These are phyloP conservation scores for Gymnopilus dilepis DNA, from an alignment of 768 basidiomycete genomes.

Conservation along the genomic window DNA sequence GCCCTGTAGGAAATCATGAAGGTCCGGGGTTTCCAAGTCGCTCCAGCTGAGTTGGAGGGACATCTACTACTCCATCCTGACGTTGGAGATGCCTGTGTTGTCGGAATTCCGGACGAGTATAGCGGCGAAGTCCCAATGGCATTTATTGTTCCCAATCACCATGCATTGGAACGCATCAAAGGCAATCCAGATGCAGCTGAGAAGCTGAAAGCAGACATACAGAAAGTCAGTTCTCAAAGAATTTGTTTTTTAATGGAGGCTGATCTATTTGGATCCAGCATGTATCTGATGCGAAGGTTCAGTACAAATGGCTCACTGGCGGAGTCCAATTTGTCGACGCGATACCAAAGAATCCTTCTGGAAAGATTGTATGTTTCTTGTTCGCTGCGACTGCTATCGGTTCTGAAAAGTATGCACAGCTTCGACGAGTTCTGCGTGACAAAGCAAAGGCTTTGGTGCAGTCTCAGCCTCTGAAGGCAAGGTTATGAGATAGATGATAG, in stretches of 20 bases:
- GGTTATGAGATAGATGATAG: slow-evolving; percentile 11
- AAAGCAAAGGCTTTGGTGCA: slow-evolving; percentile 40
- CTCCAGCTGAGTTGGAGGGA: slow-evolving; percentile 70
- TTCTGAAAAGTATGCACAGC: slow-evolving; percentile 27
- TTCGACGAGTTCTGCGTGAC: slow-evolving; percentile 59
- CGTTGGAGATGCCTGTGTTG: slow-evolving; percentile 67
- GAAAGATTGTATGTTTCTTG: slow-evolving; percentile 57
- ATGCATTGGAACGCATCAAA: slow-evolving; percentile 41
- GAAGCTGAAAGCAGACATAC: slow-evolving; percentile 49
- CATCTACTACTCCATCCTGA: slow-evolving; percentile 65
- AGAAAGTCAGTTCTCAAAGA: slow-evolving; percentile 58
- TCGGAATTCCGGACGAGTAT: slow-evolving; percentile 74
- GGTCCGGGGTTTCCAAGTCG: slow-evolving; percentile 63
- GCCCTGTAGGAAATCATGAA: slow-evolving; percentile 69
- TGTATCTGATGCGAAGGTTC: slow-evolving; percentile 60
- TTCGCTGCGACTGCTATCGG: neutral
- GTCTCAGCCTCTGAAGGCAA: slow-evolving; percentile 16
- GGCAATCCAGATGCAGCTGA: slow-evolving; percentile 38
- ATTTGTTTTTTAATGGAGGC: neutral
- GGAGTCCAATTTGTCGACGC: slow-evolving; percentile 66
- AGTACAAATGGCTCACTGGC: slow-evolving; percentile 65
- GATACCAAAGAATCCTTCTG: slow-evolving; percentile 74
- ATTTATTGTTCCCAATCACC: slow-evolving; percentile 60
- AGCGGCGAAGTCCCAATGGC: slow-evolving; percentile 78
- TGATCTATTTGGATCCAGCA: slow-evolving; percentile 41